Conservation (phyloP, 164 flowering plant genomes). For the Malania oleifera region DNA sequence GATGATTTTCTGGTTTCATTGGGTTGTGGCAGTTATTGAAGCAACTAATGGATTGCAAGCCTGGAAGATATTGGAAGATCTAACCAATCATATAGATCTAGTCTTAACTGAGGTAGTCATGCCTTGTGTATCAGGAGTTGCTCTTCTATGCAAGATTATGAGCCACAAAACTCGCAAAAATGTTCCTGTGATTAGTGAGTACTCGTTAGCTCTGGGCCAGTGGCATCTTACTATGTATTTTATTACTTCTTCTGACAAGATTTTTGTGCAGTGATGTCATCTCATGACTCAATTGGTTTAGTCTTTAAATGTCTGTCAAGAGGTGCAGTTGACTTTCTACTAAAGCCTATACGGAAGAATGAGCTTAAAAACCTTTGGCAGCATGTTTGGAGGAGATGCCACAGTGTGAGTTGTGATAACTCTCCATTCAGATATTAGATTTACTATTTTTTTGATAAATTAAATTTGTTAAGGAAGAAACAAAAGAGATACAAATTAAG, state of each 20-base stretch:
- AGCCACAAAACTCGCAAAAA: constrained; percentile 60
- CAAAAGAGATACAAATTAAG: too few relatives aligned
- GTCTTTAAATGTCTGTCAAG: constrained; percentile 53
- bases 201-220: not conserved
- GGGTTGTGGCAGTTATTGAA: constrained; percentile 45
- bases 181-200: constrained; percentile 85
- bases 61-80: constrained; percentile 64
- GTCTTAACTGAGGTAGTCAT: constrained; percentile 70
- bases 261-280: constrained; percentile 54
- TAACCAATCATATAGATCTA: constrained; percentile 56
- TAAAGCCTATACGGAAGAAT: constrained; percentile 56
- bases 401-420: constrained; percentile 37
- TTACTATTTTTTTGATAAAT: too few relatives aligned
- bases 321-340: constrained; percentile 52
- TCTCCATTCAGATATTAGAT: too few relatives aligned
- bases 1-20: not conserved
- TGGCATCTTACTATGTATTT: not conserved
- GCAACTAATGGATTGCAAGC: constrained; percentile 75
- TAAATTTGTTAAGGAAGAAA: too few relatives aligned
- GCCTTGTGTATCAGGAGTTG: constrained; percentile 73
- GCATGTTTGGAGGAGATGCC: constrained; percentile 59
- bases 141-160: constrained; percentile 68
- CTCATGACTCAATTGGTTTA: constrained; percentile 42
- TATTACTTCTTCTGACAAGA: constrained; percentile 14
- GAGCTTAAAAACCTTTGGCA: constrained; percentile 60